Base-by-base conservation (phyloP, 1,139 yeast genomes). In the Yamadazyma songkhlaensis region DNA sequence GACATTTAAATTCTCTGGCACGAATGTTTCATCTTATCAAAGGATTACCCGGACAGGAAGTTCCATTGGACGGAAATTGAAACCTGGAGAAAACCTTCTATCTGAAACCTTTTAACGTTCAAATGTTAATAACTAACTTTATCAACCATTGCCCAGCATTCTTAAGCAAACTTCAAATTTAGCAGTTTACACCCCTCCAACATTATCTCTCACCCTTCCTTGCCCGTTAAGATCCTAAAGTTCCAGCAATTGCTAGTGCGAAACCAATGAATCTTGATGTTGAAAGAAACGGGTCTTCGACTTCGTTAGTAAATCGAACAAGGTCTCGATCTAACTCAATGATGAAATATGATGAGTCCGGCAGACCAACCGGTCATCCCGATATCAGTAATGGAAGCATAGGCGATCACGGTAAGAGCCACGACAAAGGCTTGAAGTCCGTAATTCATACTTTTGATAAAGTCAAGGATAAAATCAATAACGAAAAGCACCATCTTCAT, bases 191-290 rank as follows among this genome's bases (percentile, higher is more conserved):
- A n/a, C n/a, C n/a, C n/a, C n/a, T n/a, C n/a, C n/a, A n/a, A n/a
- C n/a, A n/a, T n/a, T n/a, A n/a, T n/a, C n/a, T 17, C 20, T 17
- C 20, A 17, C 20, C 20, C 20, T n/a, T 4, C 20, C 20, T 17
- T 17, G 20, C 20, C 20, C 20, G 20, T 6, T 17, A 17, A 17
- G 20, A 17, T 17, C 20, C 20, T 17, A 17, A 17, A 17, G 27
- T 25, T 25, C 12, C 29, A 13, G 11, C 12, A 13, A 9, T 17
- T 15, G 35, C 35, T 10, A 12, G 26, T 27, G 31, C 31, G 31
- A 27, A 34, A 14, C 27, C 11, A 34, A 38, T 38, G 41, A 38
- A 35, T 20, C 34, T 38, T 27, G 38, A 38, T 22, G 36, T 32
- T 15, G 34, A 35, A 22, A 35, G 37, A n/a, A 39, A 39, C 29